These are phyloP conservation scores for Urtica urens DNA, from an alignment of 306 rosid species.

Conservation along the genomic window DNA sequence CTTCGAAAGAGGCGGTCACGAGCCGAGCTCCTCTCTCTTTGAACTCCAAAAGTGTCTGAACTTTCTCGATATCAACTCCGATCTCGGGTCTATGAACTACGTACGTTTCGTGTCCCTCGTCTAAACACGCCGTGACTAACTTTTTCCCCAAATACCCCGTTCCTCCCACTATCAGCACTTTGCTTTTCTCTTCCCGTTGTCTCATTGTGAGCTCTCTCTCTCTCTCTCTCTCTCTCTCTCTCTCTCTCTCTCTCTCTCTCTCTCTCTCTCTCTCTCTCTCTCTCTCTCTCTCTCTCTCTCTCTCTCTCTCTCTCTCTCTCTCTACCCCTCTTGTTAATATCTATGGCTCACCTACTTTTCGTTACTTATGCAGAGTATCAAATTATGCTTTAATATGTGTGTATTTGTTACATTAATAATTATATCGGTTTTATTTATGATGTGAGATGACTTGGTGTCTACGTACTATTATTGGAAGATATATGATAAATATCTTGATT, in stretches of 20 bases:
- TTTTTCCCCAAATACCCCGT: slow-evolving; percentile 74
- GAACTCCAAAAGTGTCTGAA: slow-evolving; percentile 49
- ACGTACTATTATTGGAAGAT: too few species aligned
- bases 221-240: slow-evolving; percentile 5
- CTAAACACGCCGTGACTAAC: slow-evolving; percentile 54
- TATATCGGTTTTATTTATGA: too few species aligned
- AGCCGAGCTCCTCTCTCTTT: slow-evolving; percentile 53
- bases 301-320: slow-evolving; percentile 8
- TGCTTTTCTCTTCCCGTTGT: slow-evolving; percentile 41
- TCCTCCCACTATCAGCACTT: slow-evolving; percentile 60
- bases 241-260: slow-evolving; percentile 8
- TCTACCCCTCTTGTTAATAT: slow-evolving; percentile 2
- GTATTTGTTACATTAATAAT: too few species aligned
- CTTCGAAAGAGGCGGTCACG: slow-evolving; percentile 35
- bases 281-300: slow-evolving; percentile 5
- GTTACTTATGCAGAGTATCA: too few species aligned
- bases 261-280: slow-evolving; percentile 20
- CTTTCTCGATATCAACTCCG: slow-evolving; percentile 56
- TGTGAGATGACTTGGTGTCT: too few species aligned
- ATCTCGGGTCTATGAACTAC: slow-evolving; percentile 54
- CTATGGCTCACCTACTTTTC: too few species aligned
- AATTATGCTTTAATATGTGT: too few species aligned
- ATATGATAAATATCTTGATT: too few species aligned
- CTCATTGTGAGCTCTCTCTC: slow-evolving; percentile 15
- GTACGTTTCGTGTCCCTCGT: slow-evolving; percentile 43